Percentiles rank a stretch among this genome's conserved stretches.
These are phyloP conservation scores for Pugionium cornutum DNA, from an alignment of 345 rosid genomes.

Conservation along the genomic window DNA sequence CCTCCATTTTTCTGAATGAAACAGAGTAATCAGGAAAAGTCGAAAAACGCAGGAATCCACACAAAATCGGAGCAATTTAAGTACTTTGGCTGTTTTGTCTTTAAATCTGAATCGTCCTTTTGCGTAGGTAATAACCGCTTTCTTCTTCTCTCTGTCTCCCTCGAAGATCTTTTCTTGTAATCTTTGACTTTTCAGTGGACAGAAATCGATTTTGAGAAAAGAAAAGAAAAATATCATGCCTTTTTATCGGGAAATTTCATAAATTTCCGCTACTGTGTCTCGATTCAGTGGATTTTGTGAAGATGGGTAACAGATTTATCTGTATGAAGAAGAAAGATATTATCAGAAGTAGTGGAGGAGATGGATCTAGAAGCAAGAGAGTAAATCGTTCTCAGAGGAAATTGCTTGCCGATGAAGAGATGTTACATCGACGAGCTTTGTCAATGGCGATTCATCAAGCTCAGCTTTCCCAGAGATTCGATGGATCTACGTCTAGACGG, in stretches of 20 bases:
- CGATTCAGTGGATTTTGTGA: slow-evolving; percentile 18
- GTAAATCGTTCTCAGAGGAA: slow-evolving; percentile 82
- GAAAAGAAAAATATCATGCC: neutral
- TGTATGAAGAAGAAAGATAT: slow-evolving; percentile 73
- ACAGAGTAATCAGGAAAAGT: neutral
- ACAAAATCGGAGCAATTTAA: slow-evolving; percentile 13
- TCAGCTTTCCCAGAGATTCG: slow-evolving; percentile 79
- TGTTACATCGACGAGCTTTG: slow-evolving; percentile 78
- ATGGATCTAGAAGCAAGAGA: slow-evolving; percentile 79
- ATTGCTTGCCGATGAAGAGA: slow-evolving; percentile 73
- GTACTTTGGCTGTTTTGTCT: slow-evolving; percentile 33
- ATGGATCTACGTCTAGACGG: slow-evolving; percentile 91
- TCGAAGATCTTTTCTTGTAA: neutral
- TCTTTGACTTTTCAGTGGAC: slow-evolving; percentile 27
- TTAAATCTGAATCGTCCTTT: slow-evolving; percentile 31
- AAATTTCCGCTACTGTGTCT: neutral
- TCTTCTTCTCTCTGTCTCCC: slow-evolving; percentile 2
- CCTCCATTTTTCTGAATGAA: neutral
- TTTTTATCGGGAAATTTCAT: slow-evolving; percentile 1
- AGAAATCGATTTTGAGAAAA: neutral
- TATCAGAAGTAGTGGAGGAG: slow-evolving; percentile 38
- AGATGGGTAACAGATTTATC: slow-evolving; percentile 77
- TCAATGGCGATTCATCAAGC: slow-evolving; percentile 89
- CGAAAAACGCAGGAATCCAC: neutral
- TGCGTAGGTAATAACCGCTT: slow-evolving; percentile 21